Conservation (phyloP, 495 filamentous ascomycete genomes). For the Hypoxylon crocopeplum region DNA sequence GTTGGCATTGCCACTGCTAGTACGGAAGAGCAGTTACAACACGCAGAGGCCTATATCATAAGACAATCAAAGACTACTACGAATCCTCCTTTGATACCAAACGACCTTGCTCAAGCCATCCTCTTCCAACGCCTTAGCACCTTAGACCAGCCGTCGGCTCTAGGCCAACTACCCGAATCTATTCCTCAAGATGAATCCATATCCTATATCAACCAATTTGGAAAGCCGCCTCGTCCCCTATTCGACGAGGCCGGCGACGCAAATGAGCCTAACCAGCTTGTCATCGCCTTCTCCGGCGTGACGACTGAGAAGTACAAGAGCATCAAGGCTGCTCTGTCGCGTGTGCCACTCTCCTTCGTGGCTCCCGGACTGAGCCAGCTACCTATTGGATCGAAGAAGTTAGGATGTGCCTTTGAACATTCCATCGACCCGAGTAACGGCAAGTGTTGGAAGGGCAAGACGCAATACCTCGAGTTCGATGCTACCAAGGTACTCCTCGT, state of each 20-base stretch:
- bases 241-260: conserved; percentile 41
- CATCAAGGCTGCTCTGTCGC: conserved; percentile 41
- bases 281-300: conserved; percentile 58
- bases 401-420: conserved; percentile 48
- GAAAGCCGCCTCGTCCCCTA: conserved; percentile 47
- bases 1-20: conserved; percentile 43
- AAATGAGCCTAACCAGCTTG: conserved; percentile 52
- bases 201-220: conserved; percentile 49
- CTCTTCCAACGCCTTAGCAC: conserved; percentile 50
- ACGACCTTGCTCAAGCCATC: conserved; percentile 49
- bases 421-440: conserved; percentile 50
- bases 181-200: conserved; percentile 48
- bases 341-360: conserved; percentile 51
- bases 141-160: conserved; percentile 41
- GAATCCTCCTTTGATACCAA: conserved; percentile 43
- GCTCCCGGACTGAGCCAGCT: conserved; percentile 48
- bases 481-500: conserved; percentile 41
- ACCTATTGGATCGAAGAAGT: conserved; percentile 37
- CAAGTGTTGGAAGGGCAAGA: conserved; percentile 55
- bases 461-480: conserved; percentile 54
- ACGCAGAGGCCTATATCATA: conserved; percentile 40
- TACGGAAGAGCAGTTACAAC: conserved; percentile 23
- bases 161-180: conserved; percentile 50
- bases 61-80: conserved; percentile 23
- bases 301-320: conserved; percentile 40